Conservation (phyloP, 768 basidiomycete species). For the Lyophyllum atratum region DNA sequence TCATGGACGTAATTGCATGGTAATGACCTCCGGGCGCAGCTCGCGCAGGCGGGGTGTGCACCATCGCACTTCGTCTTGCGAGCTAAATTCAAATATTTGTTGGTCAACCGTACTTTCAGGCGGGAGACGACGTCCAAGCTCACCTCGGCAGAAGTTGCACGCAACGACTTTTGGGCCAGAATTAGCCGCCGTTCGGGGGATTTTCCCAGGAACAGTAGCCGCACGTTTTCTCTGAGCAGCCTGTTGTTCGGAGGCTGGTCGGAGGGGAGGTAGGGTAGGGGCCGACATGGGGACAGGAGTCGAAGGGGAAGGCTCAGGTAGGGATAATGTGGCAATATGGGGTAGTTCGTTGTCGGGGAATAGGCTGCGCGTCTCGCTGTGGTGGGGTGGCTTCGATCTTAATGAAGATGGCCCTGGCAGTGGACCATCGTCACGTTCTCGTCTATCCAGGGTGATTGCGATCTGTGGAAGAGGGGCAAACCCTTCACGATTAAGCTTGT, state of each 20-base stretch:
- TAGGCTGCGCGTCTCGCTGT: conserved; percentile 40
- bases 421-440: conserved; percentile 48
- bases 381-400: conserved; percentile 33
- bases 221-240: conserved; percentile 70
- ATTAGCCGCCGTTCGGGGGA: conserved; percentile 55
- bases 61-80: conserved; percentile 91
- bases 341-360: conserved; percentile 69
- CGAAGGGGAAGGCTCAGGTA: conserved; percentile 57
- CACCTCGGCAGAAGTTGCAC: conserved; percentile 88
- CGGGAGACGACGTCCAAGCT: neutral
- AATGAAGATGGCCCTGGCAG: conserved; percentile 40
- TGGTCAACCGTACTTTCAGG: neutral
- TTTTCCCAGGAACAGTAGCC: conserved; percentile 67
- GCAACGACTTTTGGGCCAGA: conserved; percentile 87
- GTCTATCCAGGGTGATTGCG: conserved; percentile 44
- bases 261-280: conserved; percentile 61
- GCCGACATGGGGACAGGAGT: conserved; percentile 62
- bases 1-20: conserved; percentile 84
- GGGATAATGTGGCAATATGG: conserved; percentile 69
- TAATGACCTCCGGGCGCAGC: conserved; percentile 76
- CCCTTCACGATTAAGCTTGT: conserved; percentile 39
- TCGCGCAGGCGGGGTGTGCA: conserved; percentile 81
- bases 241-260: conserved; percentile 68
- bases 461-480: conserved; percentile 43
- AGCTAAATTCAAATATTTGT: conserved; percentile 44